These are phyloP conservation scores for Starmera amethionina DNA, from an alignment of 805 yeast genomes.

Conservation along the genomic window DNA sequence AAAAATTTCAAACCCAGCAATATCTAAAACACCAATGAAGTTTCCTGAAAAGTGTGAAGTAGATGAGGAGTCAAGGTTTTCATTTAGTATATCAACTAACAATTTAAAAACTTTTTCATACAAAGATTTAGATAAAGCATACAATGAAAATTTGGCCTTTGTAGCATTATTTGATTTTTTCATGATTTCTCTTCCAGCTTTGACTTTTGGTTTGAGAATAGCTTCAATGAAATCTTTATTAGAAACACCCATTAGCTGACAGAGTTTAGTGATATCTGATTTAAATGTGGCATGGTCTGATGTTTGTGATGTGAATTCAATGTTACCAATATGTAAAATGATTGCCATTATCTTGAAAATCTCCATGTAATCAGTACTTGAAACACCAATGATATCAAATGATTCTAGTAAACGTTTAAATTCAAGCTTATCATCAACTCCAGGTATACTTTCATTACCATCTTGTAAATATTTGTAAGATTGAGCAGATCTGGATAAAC, in stretches of 20 bases:
- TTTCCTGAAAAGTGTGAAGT: slow-evolving; percentile 32
- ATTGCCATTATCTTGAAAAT: slow-evolving; percentile 63
- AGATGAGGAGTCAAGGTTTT: slow-evolving; percentile 41
- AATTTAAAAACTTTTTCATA: slow-evolving; percentile 78
- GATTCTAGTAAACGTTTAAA: slow-evolving; percentile 56
- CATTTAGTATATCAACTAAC: slow-evolving; percentile 69
- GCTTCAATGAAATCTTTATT: slow-evolving; percentile 44
- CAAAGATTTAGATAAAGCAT: slow-evolving; percentile 78
- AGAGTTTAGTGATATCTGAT: slow-evolving; percentile 40
- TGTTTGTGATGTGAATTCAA: slow-evolving; percentile 55
- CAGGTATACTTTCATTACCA: slow-evolving; percentile 48
- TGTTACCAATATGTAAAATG: slow-evolving; percentile 78
- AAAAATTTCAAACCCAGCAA: slow-evolving; percentile 96
- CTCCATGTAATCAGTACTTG: slow-evolving; percentile 39
- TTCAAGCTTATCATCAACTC: slow-evolving; percentile 68
- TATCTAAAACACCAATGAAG: slow-evolving; percentile 93
- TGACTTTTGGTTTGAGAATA: slow-evolving; percentile 71
- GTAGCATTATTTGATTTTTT: slow-evolving; percentile 67
- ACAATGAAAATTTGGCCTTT: slow-evolving; percentile 74
- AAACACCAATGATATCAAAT: slow-evolving; percentile 64
- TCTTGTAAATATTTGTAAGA: slow-evolving; percentile 48
- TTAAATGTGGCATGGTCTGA: slow-evolving; percentile 69
- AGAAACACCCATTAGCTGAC: slow-evolving; percentile 57
- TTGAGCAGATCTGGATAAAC: slow-evolving; percentile 28
- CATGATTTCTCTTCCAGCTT: slow-evolving; percentile 84